These are phyloP conservation scores for Mycena alexandri DNA, from an alignment of 768 basidiomycete species.

Conservation along the genomic window DNA sequence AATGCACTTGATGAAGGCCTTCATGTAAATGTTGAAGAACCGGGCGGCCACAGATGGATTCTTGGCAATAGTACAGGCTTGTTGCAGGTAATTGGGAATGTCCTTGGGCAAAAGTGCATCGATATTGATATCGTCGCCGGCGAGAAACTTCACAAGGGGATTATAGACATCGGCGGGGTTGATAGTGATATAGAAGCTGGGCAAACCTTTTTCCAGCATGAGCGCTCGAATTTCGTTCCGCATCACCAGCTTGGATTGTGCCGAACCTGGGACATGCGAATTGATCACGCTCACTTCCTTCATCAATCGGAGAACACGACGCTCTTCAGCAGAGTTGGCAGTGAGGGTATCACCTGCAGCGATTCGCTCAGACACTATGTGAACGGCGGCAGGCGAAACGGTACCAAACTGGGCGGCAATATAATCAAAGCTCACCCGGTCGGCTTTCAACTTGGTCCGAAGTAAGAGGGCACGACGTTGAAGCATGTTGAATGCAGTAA, in stretches of 20 bases:
- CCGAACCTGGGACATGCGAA: not conserved
- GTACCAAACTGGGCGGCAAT: slow-evolving; percentile 17
- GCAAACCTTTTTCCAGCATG: not conserved
- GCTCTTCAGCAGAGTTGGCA: not conserved
- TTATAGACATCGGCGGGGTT: not conserved
- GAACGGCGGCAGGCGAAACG: not conserved
- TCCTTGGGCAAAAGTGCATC: not conserved
- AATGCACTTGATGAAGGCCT: slow-evolving; percentile 8
- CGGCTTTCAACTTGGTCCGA: not conserved
- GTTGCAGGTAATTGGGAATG: slow-evolving; percentile 8
- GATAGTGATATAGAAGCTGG: not conserved
- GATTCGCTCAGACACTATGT: slow-evolving; percentile 9
- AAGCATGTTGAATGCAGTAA: slow-evolving; percentile 46
- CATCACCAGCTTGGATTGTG: slow-evolving; percentile 7
- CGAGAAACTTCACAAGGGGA: not conserved
- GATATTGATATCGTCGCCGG: not conserved
- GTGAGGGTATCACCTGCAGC: not conserved
- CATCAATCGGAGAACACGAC: slow-evolving; percentile 10
- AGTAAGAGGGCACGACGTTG: slow-evolving; percentile 38
- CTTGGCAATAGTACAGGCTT: slow-evolving; percentile 10
- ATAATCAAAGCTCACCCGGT: slow-evolving; percentile 2
- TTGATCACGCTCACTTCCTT: slow-evolving; percentile 12
- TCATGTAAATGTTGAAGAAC: slow-evolving; percentile 26
- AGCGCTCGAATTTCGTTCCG: slow-evolving; percentile 1
- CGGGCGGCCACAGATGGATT: slow-evolving; percentile 6